These are phyloP conservation scores for Gnomoniopsis smithogilvyi DNA, from an alignment of 2,329 filamentous ascomycete genomes.

Conservation along the genomic window DNA sequence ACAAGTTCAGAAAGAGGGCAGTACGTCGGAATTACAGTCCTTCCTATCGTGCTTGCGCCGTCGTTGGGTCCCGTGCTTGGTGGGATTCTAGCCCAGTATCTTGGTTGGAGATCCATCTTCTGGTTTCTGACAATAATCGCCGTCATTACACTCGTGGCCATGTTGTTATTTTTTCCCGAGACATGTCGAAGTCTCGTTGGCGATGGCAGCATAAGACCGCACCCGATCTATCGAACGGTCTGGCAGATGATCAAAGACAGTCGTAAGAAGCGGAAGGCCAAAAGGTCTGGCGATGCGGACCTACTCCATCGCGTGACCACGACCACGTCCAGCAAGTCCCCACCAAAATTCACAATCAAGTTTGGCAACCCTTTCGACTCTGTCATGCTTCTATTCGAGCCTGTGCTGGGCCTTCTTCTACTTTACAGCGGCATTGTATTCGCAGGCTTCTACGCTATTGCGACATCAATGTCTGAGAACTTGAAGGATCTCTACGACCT, in stretches of 20 bases:
- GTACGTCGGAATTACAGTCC: conserved; percentile 52
- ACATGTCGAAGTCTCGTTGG: conserved; percentile 41
- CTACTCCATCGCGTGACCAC: conserved; percentile 7
- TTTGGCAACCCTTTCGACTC: conserved; percentile 89
- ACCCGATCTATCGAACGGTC: conserved; percentile 24
- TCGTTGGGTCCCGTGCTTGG: conserved; percentile 44
- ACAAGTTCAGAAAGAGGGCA: conserved; percentile 60
- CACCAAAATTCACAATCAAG: conserved; percentile 37
- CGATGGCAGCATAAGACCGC: conserved; percentile 37
- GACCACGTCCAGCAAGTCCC: conserved; percentile 1
- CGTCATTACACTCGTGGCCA: conserved; percentile 30
- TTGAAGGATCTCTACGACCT: conserved; percentile 55
- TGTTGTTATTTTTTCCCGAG: conserved; percentile 42
- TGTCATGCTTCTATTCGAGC: conserved; percentile 76
- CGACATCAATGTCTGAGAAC: conserved; percentile 40
- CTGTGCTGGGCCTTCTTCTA: conserved; percentile 63
- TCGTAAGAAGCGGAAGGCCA: conserved; percentile 2
- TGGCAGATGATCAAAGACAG: conserved; percentile 24
- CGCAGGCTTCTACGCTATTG: conserved; percentile 47
- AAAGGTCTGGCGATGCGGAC: conserved; percentile 4
- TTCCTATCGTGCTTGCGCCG: conserved; percentile 42
- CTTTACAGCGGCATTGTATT: conserved; percentile 42
- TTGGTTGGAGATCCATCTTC: conserved; percentile 50
- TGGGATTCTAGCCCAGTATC: conserved; percentile 43
- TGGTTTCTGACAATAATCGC: conserved; percentile 46